Conservation (phyloP, 2,329 filamentous ascomycete genomes). For the Aspergillus vadensis region DNA sequence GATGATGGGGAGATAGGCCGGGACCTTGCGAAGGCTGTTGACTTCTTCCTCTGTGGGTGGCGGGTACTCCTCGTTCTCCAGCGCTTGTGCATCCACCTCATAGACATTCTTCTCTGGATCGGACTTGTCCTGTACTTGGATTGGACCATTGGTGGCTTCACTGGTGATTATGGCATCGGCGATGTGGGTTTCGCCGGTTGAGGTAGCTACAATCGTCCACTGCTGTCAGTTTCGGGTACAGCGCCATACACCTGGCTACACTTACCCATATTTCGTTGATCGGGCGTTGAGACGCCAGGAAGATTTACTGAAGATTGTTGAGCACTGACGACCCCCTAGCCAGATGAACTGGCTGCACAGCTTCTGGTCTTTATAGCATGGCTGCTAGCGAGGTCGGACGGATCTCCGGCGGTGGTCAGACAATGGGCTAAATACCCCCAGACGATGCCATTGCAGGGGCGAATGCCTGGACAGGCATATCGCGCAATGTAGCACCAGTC, state of each 20-base stretch:
- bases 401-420: constrained; percentile 1
- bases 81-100: not conserved
- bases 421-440: not conserved
- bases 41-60: constrained; percentile 53
- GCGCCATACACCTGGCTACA: not conserved
- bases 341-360: too few species aligned
- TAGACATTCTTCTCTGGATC: constrained; percentile 3
- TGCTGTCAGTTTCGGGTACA: not conserved
- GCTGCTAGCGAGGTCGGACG: not conserved
- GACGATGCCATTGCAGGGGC: not conserved
- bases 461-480: not conserved
- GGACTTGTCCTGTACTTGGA: not conserved
- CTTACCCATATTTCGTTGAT: constrained; percentile 1
- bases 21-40: constrained; percentile 50
- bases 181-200: constrained; percentile 1
- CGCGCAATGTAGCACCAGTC: not conserved
- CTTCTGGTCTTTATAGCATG: too few species aligned
- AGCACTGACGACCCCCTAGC: not conserved
- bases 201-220: not conserved
- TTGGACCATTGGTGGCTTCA: not conserved
- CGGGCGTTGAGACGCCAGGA: not conserved
- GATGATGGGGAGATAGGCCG: constrained; percentile 54
- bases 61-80: constrained; percentile 29
- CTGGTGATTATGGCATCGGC: constrained; percentile 1
- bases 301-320: not conserved